Base-by-base conservation (phyloP, 169 alveolate genomes). In the Toxoplasma gondii region DNA sequence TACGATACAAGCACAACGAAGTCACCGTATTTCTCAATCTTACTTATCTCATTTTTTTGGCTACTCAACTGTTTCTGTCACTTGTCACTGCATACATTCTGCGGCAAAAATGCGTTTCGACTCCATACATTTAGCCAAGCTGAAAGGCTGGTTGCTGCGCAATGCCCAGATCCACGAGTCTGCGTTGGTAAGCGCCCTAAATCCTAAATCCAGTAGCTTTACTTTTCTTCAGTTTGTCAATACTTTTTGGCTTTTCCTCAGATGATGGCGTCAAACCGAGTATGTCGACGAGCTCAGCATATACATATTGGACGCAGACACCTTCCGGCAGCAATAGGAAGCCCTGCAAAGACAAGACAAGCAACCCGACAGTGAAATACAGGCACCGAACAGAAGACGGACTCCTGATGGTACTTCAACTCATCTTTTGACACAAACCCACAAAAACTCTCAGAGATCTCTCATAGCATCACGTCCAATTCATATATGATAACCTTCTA, bases 261-360 rank as follows among this genome's bases (percentile, higher is more conserved):
- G 10, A 9, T 7, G 83, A 34, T 9, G 10, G 36, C 10, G 10
- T 16, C 9, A 70, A 34, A 12, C 83, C 83, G 10, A 70, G 39
- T 7, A 70, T 70, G 39, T 70, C 83, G 39, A 34, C 83, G 10
- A 70, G 83, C 83, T 70, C 83, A 27, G 83, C 10, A 70, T 70
- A 81, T n/a, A 81, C 88, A 22, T 36, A 81, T 41, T 81, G 44
- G 10, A 81, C 88, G 54, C 88, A 81, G 44, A 36, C 10, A 22
- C 88, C 88, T 19, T 81, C 88, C 64, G 88, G 88, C 7, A 81
- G 88, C 22, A 7, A 22, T 53, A 5, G 9, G 88, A 81, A 81
- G 29, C 88, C 88, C 88, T 81, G 88, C 53, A 24, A 69, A 69
- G 29, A n/a, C 12, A 69, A 34, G 38, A 34, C 38, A 69, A 17